phyloP scores from a whole-genome alignment of 768 basidiomycete species.

The Trametes punicea region DNA sequence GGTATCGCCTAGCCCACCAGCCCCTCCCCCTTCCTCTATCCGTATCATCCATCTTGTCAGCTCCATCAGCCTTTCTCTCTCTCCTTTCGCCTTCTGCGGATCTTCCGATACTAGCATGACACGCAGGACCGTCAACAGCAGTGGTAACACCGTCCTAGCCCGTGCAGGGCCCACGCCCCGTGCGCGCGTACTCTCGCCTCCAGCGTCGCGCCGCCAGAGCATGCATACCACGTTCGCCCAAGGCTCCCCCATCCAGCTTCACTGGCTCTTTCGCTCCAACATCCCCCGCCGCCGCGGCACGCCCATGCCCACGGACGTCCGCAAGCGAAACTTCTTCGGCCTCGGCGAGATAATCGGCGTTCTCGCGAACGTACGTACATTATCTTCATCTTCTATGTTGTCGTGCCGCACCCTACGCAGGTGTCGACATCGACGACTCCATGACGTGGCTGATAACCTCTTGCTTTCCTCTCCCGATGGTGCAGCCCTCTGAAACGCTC shows the following conservation, averaged over 20 bases:
- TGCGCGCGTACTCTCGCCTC: slow-evolving; percentile 25
- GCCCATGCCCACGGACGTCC: slow-evolving; percentile 58
- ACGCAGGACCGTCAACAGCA: slow-evolving; percentile 21
- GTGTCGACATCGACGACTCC: not conserved
- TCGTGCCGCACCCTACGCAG: slow-evolving; percentile 4
- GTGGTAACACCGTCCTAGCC: slow-evolving; percentile 16
- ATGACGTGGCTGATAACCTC: slow-evolving; percentile 13
- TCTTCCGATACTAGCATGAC: slow-evolving; percentile 15
- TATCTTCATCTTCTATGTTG: not conserved
- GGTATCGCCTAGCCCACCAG: slow-evolving; percentile 15
- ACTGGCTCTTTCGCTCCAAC: slow-evolving; percentile 76
- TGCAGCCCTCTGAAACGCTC: slow-evolving; percentile 73
- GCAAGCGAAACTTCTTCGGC: slow-evolving; percentile 73
- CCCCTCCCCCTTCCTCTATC: slow-evolving; percentile 7
- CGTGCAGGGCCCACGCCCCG: slow-evolving; percentile 18
- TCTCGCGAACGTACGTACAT: slow-evolving; percentile 59
- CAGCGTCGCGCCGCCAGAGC: slow-evolving; percentile 30
- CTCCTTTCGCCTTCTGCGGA: slow-evolving; percentile 8
- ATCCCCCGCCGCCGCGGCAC: slow-evolving; percentile 59
- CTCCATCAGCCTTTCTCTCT: slow-evolving; percentile 3
- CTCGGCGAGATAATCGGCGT: slow-evolving; percentile 77
- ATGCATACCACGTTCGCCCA: slow-evolving; percentile 24
- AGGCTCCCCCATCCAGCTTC: slow-evolving; percentile 35
- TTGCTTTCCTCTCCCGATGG: slow-evolving; percentile 15
- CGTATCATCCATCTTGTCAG: slow-evolving; percentile 14